Conservation (phyloP, 108 stramenopile species). For the Nitzschia sp. region DNA sequence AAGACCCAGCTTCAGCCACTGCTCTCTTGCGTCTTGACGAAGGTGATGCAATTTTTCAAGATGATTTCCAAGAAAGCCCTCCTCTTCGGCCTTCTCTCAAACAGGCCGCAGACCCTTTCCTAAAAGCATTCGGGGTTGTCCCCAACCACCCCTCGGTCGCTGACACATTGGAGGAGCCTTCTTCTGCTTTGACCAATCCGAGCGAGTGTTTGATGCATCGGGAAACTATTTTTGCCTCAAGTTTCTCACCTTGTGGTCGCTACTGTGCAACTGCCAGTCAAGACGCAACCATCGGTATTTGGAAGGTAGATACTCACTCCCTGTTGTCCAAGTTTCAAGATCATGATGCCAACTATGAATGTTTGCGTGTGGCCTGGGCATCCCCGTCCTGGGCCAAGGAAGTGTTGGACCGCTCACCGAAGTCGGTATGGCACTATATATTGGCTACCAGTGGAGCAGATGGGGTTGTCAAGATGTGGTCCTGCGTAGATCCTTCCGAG, state of each 20-base stretch:
- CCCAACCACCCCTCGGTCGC: not conserved
- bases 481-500: slow-evolving; percentile 31
- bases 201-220: slow-evolving; percentile 68
- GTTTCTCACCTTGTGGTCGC: slow-evolving; percentile 67
- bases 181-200: slow-evolving; percentile 34
- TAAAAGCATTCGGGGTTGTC: slow-evolving; percentile 22
- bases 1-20: not conserved
- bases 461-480: slow-evolving; percentile 36
- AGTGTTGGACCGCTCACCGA: slow-evolving; percentile 23
- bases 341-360: slow-evolving; percentile 59
- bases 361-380: slow-evolving; percentile 78
- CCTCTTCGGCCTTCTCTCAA: not conserved
- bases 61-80: not conserved
- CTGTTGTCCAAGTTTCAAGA: slow-evolving; percentile 57
- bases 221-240: slow-evolving; percentile 67
- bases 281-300: slow-evolving; percentile 73
- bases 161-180: not conserved
- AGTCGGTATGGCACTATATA: slow-evolving; percentile 14
- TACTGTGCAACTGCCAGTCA: slow-evolving; percentile 79
- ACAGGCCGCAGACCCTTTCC: slow-evolving; percentile 3
- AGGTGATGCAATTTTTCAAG: slow-evolving; percentile 6
- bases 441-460: slow-evolving; percentile 47
- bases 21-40: slow-evolving; percentile 12
- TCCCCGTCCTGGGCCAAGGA: slow-evolving; percentile 30
- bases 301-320: slow-evolving; percentile 54